A percentile compares a stretch with the other conserved stretches of the same genome.
Conservation (phyloP, 2,329 filamentous ascomycete species). For the Pestalotiopsis sp. region DNA sequence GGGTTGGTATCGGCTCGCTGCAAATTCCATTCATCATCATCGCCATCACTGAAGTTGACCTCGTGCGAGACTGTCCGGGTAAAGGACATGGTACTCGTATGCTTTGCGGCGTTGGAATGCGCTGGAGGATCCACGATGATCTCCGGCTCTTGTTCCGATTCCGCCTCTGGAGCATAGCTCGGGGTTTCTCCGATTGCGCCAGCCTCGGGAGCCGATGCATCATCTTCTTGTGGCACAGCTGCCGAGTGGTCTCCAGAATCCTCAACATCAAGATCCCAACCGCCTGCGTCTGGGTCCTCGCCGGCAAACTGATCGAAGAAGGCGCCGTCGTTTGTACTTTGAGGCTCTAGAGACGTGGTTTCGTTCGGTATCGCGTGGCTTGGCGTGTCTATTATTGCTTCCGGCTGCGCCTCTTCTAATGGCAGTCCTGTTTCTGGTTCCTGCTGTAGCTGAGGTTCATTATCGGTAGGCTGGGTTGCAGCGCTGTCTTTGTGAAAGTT, state of each 20-base stretch:
- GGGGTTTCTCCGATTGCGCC: slow-evolving; percentile 11
- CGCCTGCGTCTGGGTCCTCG: slow-evolving; percentile 24
- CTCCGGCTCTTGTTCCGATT: slow-evolving; percentile 16
- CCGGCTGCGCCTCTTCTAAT: slow-evolving; percentile 10
- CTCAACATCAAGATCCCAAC: slow-evolving; percentile 24
- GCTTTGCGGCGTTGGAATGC: slow-evolving; percentile 44
- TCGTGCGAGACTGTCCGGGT: slow-evolving; percentile 62
- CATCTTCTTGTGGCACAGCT: background rate
- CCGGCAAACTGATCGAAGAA: slow-evolving; percentile 25
- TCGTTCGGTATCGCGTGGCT: slow-evolving; percentile 18
- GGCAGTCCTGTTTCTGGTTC: slow-evolving; percentile 16
- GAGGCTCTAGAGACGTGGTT: slow-evolving; percentile 14
- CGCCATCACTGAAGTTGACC: slow-evolving; percentile 58
- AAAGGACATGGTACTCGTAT: slow-evolving; percentile 63
- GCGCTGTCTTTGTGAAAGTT: slow-evolving; percentile 27
- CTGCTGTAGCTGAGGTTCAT: slow-evolving; percentile 8
- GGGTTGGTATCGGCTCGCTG: slow-evolving; percentile 54
- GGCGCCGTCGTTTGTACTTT: slow-evolving; percentile 17
- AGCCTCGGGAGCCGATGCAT: slow-evolving; percentile 9
- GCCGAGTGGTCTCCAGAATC: slow-evolving; percentile 8
- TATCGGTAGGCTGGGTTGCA: background rate
- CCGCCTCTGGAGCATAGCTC: slow-evolving; percentile 13
- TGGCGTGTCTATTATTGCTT: slow-evolving; percentile 13
- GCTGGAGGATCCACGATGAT: slow-evolving; percentile 17
- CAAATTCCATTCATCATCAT: slow-evolving; percentile 58